Percentiles rank a stretch among this genome's conserved stretches.
phyloP scores from a whole-genome alignment of 2,329 filamentous ascomycete species.

The Penicillium griseofulvum region DNA sequence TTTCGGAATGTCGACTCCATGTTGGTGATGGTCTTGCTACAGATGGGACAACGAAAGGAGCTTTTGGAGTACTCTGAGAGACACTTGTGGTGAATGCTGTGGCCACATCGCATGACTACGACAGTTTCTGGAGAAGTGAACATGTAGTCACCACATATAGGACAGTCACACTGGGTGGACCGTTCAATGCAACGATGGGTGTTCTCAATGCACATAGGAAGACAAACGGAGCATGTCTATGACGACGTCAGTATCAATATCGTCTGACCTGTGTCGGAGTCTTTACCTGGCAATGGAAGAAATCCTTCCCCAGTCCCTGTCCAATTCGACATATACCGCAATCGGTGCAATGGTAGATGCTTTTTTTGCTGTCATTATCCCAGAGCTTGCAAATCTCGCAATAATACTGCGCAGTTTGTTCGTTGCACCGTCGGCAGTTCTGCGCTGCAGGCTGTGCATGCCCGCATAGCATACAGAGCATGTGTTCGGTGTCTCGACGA shows the following conservation, averaged over 20 bases:
- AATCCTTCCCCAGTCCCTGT: constrained; percentile 89
- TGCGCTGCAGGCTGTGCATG: constrained; percentile 80
- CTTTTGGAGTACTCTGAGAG: constrained; percentile 83
- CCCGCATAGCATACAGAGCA: constrained; percentile 95
- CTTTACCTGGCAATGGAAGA: constrained; percentile 92
- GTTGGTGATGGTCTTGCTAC: constrained; percentile 93
- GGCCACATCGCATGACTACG: constrained; percentile 92
- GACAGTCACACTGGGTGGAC: constrained; percentile 92
- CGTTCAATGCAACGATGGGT: constrained; percentile 93
- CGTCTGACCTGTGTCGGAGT: neutral
- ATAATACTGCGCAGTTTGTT: constrained; percentile 81
- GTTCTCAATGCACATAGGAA: constrained; percentile 78
- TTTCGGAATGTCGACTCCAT: constrained; percentile 96
- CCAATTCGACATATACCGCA: constrained; percentile 94
- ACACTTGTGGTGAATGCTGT: constrained; percentile 90
- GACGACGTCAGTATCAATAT: constrained; percentile 16
- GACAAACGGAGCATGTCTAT: constrained; percentile 87
- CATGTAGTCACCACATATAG: constrained; percentile 94
- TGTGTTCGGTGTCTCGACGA: constrained; percentile 81
- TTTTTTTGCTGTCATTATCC: constrained; percentile 88
- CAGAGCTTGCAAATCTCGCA: constrained; percentile 94
- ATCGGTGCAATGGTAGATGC: constrained; percentile 93
- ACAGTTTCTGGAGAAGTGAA: constrained; percentile 87
- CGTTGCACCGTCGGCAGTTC: constrained; percentile 72
- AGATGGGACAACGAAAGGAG: constrained; percentile 95